Evolutionary conservation across 148 eudicot genomes (phyloP).

Genomic region (Rhododendron vialii): DNA sequence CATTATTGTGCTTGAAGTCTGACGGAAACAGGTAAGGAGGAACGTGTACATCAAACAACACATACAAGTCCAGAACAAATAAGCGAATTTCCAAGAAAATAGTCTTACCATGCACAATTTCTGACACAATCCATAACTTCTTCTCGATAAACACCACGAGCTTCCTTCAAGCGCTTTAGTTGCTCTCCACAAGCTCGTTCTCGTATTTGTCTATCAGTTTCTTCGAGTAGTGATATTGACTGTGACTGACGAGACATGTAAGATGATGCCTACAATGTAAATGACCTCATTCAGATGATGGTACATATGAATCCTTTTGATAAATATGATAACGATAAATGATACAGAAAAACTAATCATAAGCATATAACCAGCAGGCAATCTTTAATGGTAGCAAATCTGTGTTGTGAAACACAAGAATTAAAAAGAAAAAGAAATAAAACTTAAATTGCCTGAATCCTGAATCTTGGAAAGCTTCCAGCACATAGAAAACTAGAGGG

Average conservation of each 20-base stretch:
- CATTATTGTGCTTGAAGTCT: neutral
- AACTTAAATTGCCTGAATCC: neutral
- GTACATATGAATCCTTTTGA: neutral
- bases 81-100: neutral
- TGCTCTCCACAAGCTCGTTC: conserved; percentile 67
- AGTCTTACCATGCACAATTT: conserved; percentile 72
- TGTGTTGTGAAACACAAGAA: neutral
- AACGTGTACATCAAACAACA: neutral
- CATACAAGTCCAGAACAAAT: neutral
- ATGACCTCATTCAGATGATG: neutral
- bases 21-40: neutral
- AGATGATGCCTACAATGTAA: conserved; percentile 66
- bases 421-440: neutral
- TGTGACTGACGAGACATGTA: conserved; percentile 88
- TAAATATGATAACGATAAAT: neutral
- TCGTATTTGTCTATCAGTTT: conserved; percentile 80
- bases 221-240: conserved; percentile 73
- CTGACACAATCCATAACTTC: conserved; percentile 85
- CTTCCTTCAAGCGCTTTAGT: conserved; percentile 84
- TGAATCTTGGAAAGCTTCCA: neutral
- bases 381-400: neutral
- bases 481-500: neutral
- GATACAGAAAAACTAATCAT: neutral
- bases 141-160: conserved; percentile 74
- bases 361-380: neutral